A percentile compares a stretch with the other conserved stretches of the same genome.
These are phyloP conservation scores for Candida ovalis DNA, from an alignment of 805 yeast species.

Conservation along the genomic window DNA sequence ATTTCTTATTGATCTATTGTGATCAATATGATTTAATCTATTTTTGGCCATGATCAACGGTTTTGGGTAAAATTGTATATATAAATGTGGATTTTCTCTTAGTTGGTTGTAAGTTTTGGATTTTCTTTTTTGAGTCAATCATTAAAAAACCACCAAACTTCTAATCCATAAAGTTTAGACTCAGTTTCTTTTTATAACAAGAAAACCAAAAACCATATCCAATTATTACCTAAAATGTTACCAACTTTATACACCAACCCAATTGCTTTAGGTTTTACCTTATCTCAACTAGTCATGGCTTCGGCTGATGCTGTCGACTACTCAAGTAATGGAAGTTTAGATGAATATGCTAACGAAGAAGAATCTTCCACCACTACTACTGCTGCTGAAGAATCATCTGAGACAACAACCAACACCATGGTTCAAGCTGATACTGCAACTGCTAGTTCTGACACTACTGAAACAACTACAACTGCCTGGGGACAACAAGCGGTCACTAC, in stretches of 20 bases:
- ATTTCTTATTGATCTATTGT: neutral
- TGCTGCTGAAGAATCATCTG: slow-evolving; percentile 4
- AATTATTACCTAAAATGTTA: neutral
- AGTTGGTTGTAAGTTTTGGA: neutral
- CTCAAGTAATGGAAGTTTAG: slow-evolving; percentile 16
- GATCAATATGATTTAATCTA: neutral
- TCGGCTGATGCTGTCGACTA: slow-evolving; percentile 5
- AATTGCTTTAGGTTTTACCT: slow-evolving; percentile 8
- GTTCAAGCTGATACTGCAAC: neutral
- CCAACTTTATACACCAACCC: slow-evolving; percentile 11
- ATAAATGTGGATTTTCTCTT: neutral
- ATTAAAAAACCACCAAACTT: too few relatives aligned
- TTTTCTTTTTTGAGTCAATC: too few relatives aligned
- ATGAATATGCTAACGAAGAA: slow-evolving; percentile 9
- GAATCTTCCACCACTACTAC: slow-evolving; percentile 4
- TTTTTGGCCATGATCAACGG: too few relatives aligned
- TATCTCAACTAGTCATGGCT: slow-evolving; percentile 8
- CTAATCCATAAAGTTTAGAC: too few relatives aligned
- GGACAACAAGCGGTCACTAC: neutral
- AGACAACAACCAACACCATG: neutral
- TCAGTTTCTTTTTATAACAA: neutral
- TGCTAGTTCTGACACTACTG: neutral
- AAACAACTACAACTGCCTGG: neutral
- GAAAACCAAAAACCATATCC: neutral
- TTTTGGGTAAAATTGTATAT: neutral